Evolutionary conservation across 2,329 filamentous ascomycete genomes (phyloP).

Genomic region (Dothidotthia symphoricarpi): DNA sequence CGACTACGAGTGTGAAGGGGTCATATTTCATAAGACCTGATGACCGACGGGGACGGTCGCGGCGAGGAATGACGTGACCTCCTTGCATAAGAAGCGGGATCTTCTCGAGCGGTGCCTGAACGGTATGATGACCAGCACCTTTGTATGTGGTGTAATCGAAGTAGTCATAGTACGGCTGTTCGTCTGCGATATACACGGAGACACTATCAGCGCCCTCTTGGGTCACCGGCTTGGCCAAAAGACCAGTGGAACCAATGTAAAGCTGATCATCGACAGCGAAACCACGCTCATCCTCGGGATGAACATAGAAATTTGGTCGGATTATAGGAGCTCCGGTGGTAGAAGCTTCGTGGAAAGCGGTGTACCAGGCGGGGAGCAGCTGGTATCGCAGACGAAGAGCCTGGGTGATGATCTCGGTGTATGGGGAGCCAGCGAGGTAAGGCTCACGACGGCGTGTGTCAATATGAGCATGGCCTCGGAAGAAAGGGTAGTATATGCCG

Average conservation of each 20-base stretch:
- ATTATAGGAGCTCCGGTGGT: constrained; percentile 82
- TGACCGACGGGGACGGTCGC: constrained; percentile 82
- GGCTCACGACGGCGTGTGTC: constrained; percentile 93
- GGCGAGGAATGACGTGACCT: constrained; percentile 86
- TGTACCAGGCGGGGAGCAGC: constrained; percentile 92
- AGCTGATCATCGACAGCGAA: constrained; percentile 90
- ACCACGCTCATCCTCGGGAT: constrained; percentile 81
- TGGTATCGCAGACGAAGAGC: constrained; percentile 86
- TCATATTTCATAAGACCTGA: constrained; percentile 89
- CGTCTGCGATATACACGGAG: constrained; percentile 84
- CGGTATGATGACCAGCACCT: constrained; percentile 67
- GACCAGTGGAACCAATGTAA: constrained; percentile 81
- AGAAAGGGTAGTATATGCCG: constrained; percentile 96
- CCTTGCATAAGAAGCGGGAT: constrained; percentile 90
- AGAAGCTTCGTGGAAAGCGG: constrained; percentile 88
- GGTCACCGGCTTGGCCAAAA: constrained; percentile 90
- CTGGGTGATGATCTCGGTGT: constrained; percentile 80
- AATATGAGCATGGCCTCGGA: constrained; percentile 95
- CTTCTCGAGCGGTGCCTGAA: constrained; percentile 77
- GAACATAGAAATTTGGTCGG: constrained; percentile 88
- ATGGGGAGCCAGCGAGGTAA: constrained; percentile 81
- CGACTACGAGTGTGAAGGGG: constrained; percentile 87
- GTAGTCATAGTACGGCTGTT: constrained; percentile 92
- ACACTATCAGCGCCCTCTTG: constrained; percentile 69
- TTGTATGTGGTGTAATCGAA: constrained; percentile 79